phyloP scores from a whole-genome alignment of 2,329 filamentous ascomycete species.

The Arthroderma sp. region DNA sequence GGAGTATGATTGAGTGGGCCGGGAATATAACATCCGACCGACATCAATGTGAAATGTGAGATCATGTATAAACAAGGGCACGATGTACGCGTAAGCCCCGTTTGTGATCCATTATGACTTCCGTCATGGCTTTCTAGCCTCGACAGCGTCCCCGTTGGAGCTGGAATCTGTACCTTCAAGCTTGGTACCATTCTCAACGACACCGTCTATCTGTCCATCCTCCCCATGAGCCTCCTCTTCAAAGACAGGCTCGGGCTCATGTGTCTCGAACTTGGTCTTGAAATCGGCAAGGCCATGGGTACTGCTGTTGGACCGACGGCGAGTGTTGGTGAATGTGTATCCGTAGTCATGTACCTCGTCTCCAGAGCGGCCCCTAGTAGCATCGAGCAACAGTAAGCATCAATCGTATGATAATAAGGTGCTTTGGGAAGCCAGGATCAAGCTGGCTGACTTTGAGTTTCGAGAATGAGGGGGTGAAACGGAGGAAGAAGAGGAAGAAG shows the following conservation, averaged over 20 bases:
- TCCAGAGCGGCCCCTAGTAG: constrained; percentile 62
- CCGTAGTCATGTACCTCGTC: constrained; percentile 74
- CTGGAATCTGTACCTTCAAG: background rate
- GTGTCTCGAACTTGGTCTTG: constrained; percentile 92
- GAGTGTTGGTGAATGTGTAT: constrained; percentile 73
- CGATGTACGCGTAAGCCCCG: background rate
- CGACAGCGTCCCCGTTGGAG: background rate
- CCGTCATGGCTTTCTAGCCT: background rate
- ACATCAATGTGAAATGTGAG: background rate
- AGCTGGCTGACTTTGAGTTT: constrained; percentile 4
- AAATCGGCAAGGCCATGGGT: constrained; percentile 62
- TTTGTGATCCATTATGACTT: background rate
- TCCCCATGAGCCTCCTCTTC: constrained; percentile 46
- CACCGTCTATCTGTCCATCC: background rate
- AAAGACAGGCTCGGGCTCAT: constrained; percentile 82
- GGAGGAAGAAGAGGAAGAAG: constrained; percentile 12
- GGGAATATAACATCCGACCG: background rate
- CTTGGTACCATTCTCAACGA: background rate
- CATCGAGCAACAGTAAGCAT: background rate
- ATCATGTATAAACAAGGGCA: background rate
- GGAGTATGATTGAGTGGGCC: background rate
- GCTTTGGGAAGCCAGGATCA: background rate
- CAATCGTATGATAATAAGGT: background rate
- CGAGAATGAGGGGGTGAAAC: background rate
- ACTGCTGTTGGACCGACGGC: constrained; percentile 87